Percentiles rank a stretch among this genome's conserved stretches.
Evolutionary conservation across 495 filamentous ascomycete genomes (phyloP).

Genomic region (Xylaria venustula): DNA sequence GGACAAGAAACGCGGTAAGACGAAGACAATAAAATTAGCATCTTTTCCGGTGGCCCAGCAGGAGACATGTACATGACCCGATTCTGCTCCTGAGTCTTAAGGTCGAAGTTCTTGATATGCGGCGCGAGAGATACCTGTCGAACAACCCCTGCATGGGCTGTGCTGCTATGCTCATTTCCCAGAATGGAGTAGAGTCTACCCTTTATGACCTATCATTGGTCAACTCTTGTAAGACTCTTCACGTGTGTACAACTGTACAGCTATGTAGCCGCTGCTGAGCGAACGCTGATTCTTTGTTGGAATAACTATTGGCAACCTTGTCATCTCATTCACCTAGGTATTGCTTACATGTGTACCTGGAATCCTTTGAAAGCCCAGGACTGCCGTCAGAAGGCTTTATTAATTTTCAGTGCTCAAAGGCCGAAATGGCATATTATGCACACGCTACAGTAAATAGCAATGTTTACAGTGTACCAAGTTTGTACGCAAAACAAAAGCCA

Average conservation of each 20-base stretch:
- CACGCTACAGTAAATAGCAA: too few species aligned
- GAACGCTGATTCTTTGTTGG: too few species aligned
- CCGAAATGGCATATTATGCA: too few species aligned
- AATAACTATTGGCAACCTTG: too few species aligned
- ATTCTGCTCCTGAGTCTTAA: slow-evolving; percentile 1
- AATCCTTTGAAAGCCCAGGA: too few species aligned
- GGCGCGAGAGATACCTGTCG: not conserved
- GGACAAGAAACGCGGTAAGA: not conserved
- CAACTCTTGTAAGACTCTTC: not conserved
- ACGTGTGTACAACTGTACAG: too few species aligned
- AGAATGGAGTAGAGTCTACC: not conserved
- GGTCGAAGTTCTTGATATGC: not conserved
- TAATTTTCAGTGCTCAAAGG: not conserved
- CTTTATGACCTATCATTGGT: not conserved
- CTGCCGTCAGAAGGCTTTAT: not conserved
- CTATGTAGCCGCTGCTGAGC: too few species aligned
- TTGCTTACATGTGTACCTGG: too few species aligned
- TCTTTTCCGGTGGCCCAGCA: not conserved
- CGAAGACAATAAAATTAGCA: slow-evolving; percentile 7
- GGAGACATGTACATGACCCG: slow-evolving; percentile 2
- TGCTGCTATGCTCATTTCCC: slow-evolving; percentile 9
- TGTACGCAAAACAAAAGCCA: too few species aligned
- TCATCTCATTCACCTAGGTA: too few species aligned
- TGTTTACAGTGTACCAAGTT: too few species aligned
- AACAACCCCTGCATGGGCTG: slow-evolving; percentile 8